Evolutionary conservation across 768 basidiomycete genomes (phyloP), one percentile per base, ranked within the genome.

Genomic region (Leccinum uliginosum): DNA sequence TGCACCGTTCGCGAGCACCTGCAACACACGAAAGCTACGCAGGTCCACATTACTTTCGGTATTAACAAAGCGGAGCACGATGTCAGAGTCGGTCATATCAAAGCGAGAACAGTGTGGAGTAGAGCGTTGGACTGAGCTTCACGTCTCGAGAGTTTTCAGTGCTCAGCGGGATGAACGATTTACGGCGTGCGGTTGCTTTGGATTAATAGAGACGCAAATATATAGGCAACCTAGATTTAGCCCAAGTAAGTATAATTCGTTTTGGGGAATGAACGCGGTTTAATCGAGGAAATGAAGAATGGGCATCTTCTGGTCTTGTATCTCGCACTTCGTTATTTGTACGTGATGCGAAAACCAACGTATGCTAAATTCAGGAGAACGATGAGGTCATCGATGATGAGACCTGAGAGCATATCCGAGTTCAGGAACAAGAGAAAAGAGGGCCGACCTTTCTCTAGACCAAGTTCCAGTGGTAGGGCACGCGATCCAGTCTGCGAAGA

Each of bases 1-100:
- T 1, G 64, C 48, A 3, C 67, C 60, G 21, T 60, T 68, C n/a
- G 68, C 68, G 11, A 68, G 56, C 19, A 73, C 63, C 54, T 75
- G 72, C 53, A 71, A 65, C 30, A 79, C 72, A 6, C 72, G 72
- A 62, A 80, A 77, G 3, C 79, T 75, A 34, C 82, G 80, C 58
- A 73, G 65, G 65, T 82, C 78, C 9, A 63, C 50, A 30, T 65
- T 66, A 7, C 59, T 46, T 21, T 69, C 66, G 27, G 64, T 61
- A 23, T 73, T 62, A 10, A 67, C 62, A 59, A 81, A 75, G 7
- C 68, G 73, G 46, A 82, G 70, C 47, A 73, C 58, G 58, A 77
- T 59, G 60, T 77, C 74, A 57, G 67, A 64, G n/a, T 65, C 58
- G 43, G 71, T 35, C 72, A 76, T 71, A 46, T 58, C 43, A 35